These are phyloP conservation scores for Mycena sanguinolenta DNA, from an alignment of 768 basidiomycete genomes.

Conservation along the genomic window DNA sequence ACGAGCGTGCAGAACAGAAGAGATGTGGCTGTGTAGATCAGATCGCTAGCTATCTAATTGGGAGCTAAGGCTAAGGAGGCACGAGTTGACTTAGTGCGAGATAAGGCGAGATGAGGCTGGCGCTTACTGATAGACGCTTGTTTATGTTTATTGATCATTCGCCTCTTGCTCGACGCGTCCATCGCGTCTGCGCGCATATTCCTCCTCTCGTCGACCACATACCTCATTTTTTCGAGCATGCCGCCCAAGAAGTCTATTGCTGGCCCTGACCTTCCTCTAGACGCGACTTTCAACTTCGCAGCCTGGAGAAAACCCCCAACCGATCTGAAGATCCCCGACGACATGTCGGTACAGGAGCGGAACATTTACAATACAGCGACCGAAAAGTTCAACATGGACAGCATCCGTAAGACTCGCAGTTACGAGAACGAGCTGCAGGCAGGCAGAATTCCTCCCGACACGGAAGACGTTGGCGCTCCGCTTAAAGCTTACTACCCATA, in stretches of 20 bases:
- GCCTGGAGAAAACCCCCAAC: no score
- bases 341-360: no score
- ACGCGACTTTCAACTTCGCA: no score
- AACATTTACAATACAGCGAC: no score
- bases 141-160: background rate
- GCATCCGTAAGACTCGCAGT: background rate
- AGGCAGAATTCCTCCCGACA: background rate
- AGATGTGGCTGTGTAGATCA: no score
- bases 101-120: conserved; percentile 1
- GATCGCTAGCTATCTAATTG: no score
- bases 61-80: no score
- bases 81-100: conserved; percentile 1
- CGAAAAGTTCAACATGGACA: no score
- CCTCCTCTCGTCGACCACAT: background rate
- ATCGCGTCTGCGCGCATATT: background rate
- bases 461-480: background rate
- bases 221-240: background rate
- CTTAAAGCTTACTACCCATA: background rate
- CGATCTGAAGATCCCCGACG: no score
- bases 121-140: no score
- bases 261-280: no score
- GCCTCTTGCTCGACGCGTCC: background rate
- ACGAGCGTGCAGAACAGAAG: no score
- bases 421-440: background rate
- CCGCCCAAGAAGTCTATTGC: background rate